A percentile compares a stretch with the other conserved stretches of the same genome.
Evolutionary conservation across 2,329 filamentous ascomycete species (phyloP).

Genomic region (Chrysoporthe austroafricana): DNA sequence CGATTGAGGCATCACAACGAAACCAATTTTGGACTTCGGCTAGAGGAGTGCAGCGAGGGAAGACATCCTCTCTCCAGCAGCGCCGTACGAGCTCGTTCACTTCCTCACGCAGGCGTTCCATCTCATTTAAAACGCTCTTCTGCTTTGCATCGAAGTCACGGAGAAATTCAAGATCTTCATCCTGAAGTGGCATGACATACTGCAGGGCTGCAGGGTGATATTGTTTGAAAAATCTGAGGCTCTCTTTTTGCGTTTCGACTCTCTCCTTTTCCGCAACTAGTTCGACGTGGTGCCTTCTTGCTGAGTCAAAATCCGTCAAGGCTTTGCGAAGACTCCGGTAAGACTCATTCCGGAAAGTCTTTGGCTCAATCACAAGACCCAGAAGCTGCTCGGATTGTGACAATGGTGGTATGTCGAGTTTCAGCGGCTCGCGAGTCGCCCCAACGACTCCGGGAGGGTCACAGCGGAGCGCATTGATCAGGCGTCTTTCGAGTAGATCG

Average conservation of each 20-base stretch:
- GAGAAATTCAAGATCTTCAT: constrained; percentile 47
- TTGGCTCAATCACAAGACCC: constrained; percentile 1
- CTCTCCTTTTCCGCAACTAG: not conserved
- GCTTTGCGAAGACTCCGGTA: not conserved
- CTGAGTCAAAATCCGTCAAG: not conserved
- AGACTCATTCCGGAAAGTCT: not conserved
- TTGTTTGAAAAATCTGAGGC: not conserved
- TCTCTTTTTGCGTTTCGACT: not conserved
- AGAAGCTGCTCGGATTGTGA: not conserved
- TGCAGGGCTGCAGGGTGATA: constrained; percentile 1
- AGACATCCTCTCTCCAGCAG: constrained; percentile 47
- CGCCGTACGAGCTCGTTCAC: constrained; percentile 42
- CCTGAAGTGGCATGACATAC: constrained; percentile 27
- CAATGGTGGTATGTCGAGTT: too few relatives aligned
- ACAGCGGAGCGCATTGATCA: constrained; percentile 37
- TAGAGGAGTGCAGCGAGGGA: constrained; percentile 48
- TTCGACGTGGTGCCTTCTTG: not conserved
- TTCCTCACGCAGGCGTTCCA: constrained; percentile 40
- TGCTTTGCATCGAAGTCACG: constrained; percentile 46
- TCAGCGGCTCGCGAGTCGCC: too few relatives aligned
- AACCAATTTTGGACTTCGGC: constrained; percentile 36
- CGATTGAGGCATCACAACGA: constrained; percentile 48
- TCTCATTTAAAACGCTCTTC: constrained; percentile 37
- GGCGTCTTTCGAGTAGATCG: constrained; percentile 40
- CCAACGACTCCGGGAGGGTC: not conserved